Base-by-base conservation (phyloP, 768 basidiomycete species). In the Serendipita vermifera region DNA sequence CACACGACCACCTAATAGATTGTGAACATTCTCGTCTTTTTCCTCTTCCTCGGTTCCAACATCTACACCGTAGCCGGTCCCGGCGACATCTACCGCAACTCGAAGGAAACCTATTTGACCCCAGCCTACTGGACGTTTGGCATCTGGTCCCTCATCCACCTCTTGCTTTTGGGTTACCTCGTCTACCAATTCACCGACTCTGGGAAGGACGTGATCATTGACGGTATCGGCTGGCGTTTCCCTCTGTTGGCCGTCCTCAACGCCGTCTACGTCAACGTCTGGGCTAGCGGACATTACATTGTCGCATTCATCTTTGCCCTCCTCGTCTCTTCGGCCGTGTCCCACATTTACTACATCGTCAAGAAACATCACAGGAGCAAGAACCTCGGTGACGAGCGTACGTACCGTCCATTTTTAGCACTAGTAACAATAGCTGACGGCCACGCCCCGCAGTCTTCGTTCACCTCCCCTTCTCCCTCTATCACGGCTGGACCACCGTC, bases 401-500 rank as follows among this genome's bases (percentile, higher is more conserved):
- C 61, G 64, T 65, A 29, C 11, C 54, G 2, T 35, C 33, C 17
- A 7, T 14, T 32, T 9, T 14, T 15, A 31, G 9, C 51, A 29
- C 14, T 20, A 54, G 5, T 22, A 15, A 3, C 38, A 5, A 5
- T 5, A 4, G 29, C 15, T 35, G 20, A 36, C 54, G 33, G 3
- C 29, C 5, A 24, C 36, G 14, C 6, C 22, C 5, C 38, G 26
- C 59, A 54, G 61, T 93, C 60, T 92, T 94, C 59, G 77, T 97
- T 39, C 92, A 97, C 68, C 81, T 96, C 15, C 96, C 96, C 2
- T 97, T 98, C 78, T 92, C 87, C 2, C 81, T 97, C 46, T 96
- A 86, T 71, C 41, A 39, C 54, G 31, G 27, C 32, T 90, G 87
- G 87, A 86, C 83, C 9, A 88, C 87, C 55, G 81, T 91, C 58